Evolutionary conservation across 768 basidiomycete species (phyloP).

Genomic region (Mycena capillaripes): DNA sequence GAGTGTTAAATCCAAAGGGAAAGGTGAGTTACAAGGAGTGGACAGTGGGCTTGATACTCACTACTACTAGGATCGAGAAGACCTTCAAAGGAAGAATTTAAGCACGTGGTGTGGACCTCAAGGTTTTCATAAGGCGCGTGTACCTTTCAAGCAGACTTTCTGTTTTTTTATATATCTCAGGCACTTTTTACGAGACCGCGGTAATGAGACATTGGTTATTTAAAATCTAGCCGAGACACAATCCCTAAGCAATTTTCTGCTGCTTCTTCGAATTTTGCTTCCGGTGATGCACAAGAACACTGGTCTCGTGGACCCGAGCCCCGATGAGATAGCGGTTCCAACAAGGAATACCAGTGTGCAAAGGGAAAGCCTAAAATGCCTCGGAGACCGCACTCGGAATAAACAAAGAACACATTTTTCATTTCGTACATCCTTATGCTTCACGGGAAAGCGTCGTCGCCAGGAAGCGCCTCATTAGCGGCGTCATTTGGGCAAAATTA

Average conservation of each 20-base stretch:
- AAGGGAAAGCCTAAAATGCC: slow-evolving; percentile 1
- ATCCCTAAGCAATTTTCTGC: neutral
- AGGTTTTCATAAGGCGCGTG: neutral
- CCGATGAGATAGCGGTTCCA: neutral
- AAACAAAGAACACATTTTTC: neutral
- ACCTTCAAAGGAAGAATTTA: neutral
- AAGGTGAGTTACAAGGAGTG: neutral
- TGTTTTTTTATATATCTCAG: neutral
- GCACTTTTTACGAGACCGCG: neutral
- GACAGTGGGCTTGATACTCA: neutral
- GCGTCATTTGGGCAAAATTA: neutral
- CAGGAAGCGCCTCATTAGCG: neutral
- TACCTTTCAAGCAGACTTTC: neutral
- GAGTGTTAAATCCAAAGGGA: neutral
- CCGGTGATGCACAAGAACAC: slow-evolving; percentile 3
- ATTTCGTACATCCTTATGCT: neutral
- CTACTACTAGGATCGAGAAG: neutral
- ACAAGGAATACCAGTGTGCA: neutral
- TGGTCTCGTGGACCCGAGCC: neutral
- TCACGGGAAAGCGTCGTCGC: slow-evolving; percentile 4
- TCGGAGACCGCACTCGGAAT: neutral
- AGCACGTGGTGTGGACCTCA: neutral
- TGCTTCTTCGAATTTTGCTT: slow-evolving; percentile 1
- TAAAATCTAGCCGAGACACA: slow-evolving; percentile 10
- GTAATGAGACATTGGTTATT: neutral